Percentiles rank a stretch among this genome's conserved stretches.
Evolutionary conservation across 495 filamentous ascomycete species (phyloP).

Genomic region (Lophiostoma macrostomum): DNA sequence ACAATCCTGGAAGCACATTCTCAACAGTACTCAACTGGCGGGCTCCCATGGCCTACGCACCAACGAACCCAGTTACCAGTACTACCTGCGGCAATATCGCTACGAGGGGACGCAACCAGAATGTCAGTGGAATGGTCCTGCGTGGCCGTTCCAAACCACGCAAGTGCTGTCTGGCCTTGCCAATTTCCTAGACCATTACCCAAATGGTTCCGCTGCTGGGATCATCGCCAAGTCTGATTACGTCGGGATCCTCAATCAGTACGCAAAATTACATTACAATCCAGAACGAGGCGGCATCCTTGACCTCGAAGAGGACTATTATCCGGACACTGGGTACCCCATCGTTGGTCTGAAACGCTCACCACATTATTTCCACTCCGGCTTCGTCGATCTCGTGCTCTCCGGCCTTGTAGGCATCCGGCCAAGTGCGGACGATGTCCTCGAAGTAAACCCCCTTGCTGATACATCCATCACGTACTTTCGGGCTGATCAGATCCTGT

Average conservation of each 20-base stretch:
- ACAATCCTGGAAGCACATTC: conserved; percentile 5
- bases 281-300: neutral
- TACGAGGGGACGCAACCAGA: conserved; percentile 1
- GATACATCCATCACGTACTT: conserved; percentile 8
- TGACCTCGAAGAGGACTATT: conserved; percentile 5
- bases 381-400: neutral
- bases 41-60: neutral
- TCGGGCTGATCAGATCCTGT: neutral
- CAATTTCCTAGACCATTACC: conserved; percentile 3
- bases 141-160: conserved; percentile 1
- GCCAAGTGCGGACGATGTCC: neutral
- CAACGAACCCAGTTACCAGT: conserved; percentile 3
- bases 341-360: conserved; percentile 4
- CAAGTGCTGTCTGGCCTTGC: conserved; percentile 1
- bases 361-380: conserved; percentile 6
- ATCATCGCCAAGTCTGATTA: neutral
- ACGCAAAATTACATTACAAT: conserved; percentile 1
- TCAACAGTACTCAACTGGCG: conserved; percentile 1
- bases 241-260: neutral
- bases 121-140: conserved; percentile 7
- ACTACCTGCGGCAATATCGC: conserved; percentile 7
- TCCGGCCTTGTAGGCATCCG: conserved; percentile 4
- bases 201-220: neutral
- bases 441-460: conserved; percentile 10
- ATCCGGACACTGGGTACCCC: conserved; percentile 1